Evolutionary conservation across 345 rosid species (phyloP).

Genomic region (Lenwebbia sp.): DNA sequence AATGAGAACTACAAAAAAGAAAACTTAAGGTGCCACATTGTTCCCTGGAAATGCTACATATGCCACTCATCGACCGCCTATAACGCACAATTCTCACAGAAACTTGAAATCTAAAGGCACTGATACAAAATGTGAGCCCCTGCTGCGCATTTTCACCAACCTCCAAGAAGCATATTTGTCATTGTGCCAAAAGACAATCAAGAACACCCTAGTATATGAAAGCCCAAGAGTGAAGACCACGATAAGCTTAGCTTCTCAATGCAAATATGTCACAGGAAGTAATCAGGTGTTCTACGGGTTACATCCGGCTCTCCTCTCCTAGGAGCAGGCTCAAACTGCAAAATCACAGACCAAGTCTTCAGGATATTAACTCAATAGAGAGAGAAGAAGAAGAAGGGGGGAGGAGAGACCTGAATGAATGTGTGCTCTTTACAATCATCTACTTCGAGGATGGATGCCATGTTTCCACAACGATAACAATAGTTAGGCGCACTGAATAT

Average conservation of each 20-base stretch:
- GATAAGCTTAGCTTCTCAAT: not conserved
- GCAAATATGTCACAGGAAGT: constrained; percentile 45
- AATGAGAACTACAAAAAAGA: not conserved
- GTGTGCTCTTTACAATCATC: constrained; percentile 93
- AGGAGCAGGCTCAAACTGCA: constrained; percentile 98
- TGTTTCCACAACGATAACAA: constrained; percentile 97
- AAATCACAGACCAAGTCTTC: not conserved
- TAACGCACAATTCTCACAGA: not conserved
- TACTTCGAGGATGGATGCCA: constrained; percentile 92
- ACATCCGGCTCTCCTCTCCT: constrained; percentile 98
- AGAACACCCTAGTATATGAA: not conserved
- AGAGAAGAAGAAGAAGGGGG: not conserved
- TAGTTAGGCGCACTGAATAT: constrained; percentile 96
- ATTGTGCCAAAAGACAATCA: not conserved
- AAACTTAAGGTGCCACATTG: constrained; percentile 6
- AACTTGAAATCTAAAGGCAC: not conserved
- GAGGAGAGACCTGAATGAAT: constrained; percentile 69
- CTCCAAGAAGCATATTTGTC: not conserved
- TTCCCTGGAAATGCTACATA: constrained; percentile 17
- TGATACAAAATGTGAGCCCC: not conserved
- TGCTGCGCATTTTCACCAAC: not conserved
- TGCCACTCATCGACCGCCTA: constrained; percentile 9
- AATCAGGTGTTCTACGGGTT: constrained; percentile 93
- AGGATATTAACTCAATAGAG: not conserved
- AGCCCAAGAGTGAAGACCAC: not conserved